phyloP scores from a whole-genome alignment of 768 basidiomycete genomes.

The Russula sp. region DNA sequence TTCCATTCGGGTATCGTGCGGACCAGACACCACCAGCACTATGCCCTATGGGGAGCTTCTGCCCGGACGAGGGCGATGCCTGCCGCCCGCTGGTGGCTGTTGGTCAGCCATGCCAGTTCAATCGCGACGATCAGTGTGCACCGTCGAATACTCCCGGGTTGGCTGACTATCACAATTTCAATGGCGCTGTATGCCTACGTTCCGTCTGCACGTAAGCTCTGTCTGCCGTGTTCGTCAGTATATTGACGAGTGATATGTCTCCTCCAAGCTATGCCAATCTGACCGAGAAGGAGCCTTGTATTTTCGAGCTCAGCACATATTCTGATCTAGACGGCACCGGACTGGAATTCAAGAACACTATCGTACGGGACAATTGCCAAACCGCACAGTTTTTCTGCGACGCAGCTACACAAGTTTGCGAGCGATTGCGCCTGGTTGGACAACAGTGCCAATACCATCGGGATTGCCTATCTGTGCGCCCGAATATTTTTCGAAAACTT shows the following conservation, averaged over 20 bases:
- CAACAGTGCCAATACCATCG: conserved; percentile 22
- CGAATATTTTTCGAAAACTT: background rate
- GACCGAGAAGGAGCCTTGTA: conserved; percentile 35
- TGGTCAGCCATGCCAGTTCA: conserved; percentile 22
- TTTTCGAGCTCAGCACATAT: conserved; percentile 38
- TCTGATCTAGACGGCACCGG: conserved; percentile 18
- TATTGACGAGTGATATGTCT: background rate
- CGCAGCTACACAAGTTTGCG: conserved; percentile 16
- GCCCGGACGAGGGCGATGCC: conserved; percentile 22
- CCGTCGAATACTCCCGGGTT: conserved; percentile 9
- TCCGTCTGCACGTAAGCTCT: conserved; percentile 21
- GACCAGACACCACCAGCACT: conserved; percentile 11
- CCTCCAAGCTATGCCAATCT: conserved; percentile 35
- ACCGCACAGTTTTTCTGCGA: conserved; percentile 21
- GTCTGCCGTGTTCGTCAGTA: background rate
- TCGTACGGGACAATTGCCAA: conserved; percentile 23
- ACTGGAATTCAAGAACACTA: conserved; percentile 13
- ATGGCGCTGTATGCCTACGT: conserved; percentile 17
- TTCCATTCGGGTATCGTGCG: conserved; percentile 13
- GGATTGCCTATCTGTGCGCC: conserved; percentile 19
- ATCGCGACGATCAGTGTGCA: conserved; percentile 23
- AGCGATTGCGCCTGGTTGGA: conserved; percentile 7
- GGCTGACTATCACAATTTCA: conserved; percentile 11
- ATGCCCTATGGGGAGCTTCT: conserved; percentile 20
- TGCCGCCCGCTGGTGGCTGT: conserved; percentile 17